Evolutionary conservation across 2,329 filamentous ascomycete species (phyloP), one percentile per base, ranked within the genome.

Genomic region (Lachnellula hyalina): DNA sequence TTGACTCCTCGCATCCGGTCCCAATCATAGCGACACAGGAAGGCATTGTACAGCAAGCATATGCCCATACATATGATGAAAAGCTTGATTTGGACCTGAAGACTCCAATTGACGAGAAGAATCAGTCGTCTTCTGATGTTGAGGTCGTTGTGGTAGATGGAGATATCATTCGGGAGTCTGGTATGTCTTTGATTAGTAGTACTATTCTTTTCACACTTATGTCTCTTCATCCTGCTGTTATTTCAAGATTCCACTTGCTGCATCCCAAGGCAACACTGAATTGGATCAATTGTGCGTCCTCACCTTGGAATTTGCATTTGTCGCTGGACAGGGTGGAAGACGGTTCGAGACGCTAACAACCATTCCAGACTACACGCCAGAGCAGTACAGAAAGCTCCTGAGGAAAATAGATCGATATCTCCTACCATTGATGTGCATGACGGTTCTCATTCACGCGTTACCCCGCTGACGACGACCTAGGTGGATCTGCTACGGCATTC

Each of bases 381-480:
- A 73, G 41, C 59, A 74, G 53, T 75, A 72, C 55, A 70, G 67
- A 50, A 69, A 66, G 44, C 60, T 74, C 12, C 71, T 69, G 59
- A 63, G 65, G 32, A 77, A 77, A 58, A 70, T 74, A 17, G 75
- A 77, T 57, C 67, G 67, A n/a, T 76, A 73, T 54, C 65, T 78
- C 15, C 68, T 77, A 0, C 75, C 75, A 1, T 61, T 77, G 42
- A 77, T 78, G 74, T 78, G 73, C 70, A 64, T 12, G 11, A 44
- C 19, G 17, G 8, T 41, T 12, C 4, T n/a, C 21, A 25, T 19
- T 9, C 28, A 15, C 23, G 8, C 17, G 8, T 19, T n/a, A 6
- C 5, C 34, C 9, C 17, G 32, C 5, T 42, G 47, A 35, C 12
- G 17, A 21, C 5, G n/a, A 32, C 32, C 32, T 23, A 63, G 61